Evolutionary conservation across 495 filamentous ascomycete species (phyloP).

Genomic region (Cercophora samala): DNA sequence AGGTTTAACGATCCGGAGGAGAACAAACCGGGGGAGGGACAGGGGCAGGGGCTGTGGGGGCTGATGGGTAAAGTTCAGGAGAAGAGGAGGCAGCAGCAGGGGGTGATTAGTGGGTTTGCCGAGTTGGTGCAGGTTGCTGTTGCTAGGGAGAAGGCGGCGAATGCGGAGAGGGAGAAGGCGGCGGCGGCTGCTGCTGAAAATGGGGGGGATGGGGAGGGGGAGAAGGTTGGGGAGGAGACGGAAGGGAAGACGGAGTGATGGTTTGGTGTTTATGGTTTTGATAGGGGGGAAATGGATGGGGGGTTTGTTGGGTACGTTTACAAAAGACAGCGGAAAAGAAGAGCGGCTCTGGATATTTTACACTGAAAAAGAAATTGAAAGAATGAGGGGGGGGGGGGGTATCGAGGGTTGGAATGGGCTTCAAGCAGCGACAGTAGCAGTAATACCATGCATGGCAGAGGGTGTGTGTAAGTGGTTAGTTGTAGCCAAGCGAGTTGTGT

Average conservation of each 20-base stretch:
- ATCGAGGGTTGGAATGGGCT: no score
- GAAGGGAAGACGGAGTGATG: background rate
- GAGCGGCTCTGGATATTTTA: no score
- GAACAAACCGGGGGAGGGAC: background rate
- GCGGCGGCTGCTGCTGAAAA: background rate
- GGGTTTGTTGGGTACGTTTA: no score
- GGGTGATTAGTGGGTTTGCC: conserved; percentile 16
- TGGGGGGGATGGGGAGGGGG: background rate
- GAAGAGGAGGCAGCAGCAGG: background rate
- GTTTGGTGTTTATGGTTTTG: background rate
- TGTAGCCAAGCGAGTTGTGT: no score
- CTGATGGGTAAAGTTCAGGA: background rate
- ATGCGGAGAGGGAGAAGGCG: background rate
- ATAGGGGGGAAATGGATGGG: background rate
- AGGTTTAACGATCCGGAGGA: conserved; percentile 11
- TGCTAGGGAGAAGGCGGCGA: background rate
- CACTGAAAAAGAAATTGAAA: no score
- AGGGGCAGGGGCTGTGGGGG: background rate
- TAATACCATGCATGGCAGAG: no score
- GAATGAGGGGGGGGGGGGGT: no score
- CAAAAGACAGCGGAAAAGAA: background rate
- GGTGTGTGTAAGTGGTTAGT: no score
- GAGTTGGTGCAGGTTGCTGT: conserved; percentile 23
- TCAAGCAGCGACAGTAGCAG: no score
- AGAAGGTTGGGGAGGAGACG: background rate